Base-by-base conservation (phyloP, 2,329 filamentous ascomycete genomes). In the Thielaviopsis punctulata region DNA sequence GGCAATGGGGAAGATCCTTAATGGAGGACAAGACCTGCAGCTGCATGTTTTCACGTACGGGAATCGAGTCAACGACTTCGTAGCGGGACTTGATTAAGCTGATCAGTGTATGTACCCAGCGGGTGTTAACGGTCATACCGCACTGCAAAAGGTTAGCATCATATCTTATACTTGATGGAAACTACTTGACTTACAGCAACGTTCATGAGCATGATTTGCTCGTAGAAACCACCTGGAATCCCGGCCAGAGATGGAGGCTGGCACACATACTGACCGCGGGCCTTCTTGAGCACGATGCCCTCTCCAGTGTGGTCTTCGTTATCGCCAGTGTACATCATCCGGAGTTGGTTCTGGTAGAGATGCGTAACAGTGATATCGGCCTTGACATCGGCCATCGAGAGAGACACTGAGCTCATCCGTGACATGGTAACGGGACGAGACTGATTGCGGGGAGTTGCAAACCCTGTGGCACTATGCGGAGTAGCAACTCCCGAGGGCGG, bases 121-220 rank as follows among this genome's bases (percentile, higher is more conserved):
- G 69, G 3, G 79, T 83, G 60, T 77, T 80, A 57, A 83, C 70
- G 3, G 80, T 84, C 73, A 84, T 80, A 49, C 79, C 79, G 59
- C 73, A 77, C 75, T 81, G 47, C 2, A 19, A n/a, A 6, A 1
- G 22, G 46, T 47, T 47, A 52, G 49, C 46, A 43, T 47, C 18
- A 46, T 19, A 10, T 9, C 15, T 13, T 25, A 21, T 25, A 24
- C 18, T 10, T 18, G 7, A 21, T 9, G 3, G 8, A 18, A 13
- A 13, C 15, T 10, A 41, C 4, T 52, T 7, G 18, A 63, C 69
- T 57, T 66, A 76, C 75, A 60, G 68, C 66, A 52, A 78, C 73
- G 56, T 79, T 79, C 55, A 79, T 57, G 50, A 56, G 52, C 39
- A 53, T 49, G 4, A 59, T 54, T 52, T 58, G 58, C 43, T 75